These are phyloP conservation scores for Syzygium oleosum DNA, from an alignment of 345 rosid species.

Conservation along the genomic window DNA sequence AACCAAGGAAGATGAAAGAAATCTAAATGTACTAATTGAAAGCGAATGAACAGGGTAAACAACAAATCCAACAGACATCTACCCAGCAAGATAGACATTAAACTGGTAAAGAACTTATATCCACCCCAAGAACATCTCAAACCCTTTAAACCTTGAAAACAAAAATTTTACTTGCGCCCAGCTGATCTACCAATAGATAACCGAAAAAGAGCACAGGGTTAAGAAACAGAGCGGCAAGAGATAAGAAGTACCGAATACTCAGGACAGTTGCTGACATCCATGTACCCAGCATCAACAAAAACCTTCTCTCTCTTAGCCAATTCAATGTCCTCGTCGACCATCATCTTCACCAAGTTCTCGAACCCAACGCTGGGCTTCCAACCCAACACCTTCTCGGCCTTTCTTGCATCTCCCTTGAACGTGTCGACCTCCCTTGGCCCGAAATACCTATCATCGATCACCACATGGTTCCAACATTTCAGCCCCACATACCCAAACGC, in stretches of 20 bases:
- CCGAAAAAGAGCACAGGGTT: not conserved
- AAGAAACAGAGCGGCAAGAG: not conserved
- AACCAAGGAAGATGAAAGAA: not conserved
- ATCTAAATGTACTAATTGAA: not conserved
- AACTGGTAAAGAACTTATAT: not conserved
- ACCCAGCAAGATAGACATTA: not conserved
- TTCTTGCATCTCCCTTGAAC: constrained; percentile 48
- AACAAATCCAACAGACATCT: not conserved
- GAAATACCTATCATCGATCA: constrained; percentile 52
- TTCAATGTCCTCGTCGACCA: constrained; percentile 82
- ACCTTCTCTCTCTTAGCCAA: constrained; percentile 88
- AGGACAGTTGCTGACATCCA: constrained; percentile 81
- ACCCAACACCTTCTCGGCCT: constrained; percentile 42
- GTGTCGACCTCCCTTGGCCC: constrained; percentile 57
- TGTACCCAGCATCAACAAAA: constrained; percentile 82
- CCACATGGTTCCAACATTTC: constrained; percentile 54
- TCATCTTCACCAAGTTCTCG: constrained; percentile 83
- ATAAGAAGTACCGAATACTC: not conserved
- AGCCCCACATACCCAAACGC: constrained; percentile 58
- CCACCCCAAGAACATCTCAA: not conserved
- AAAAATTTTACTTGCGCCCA: not conserved
- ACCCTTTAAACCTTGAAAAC: not conserved
- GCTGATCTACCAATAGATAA: not conserved
- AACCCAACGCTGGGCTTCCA: constrained; percentile 85
- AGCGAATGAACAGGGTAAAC: not conserved